Evolutionary conservation across 345 rosid species (phyloP), one percentile per base, ranked within the genome.

Genomic region (Raphanus raphanistrum): DNA sequence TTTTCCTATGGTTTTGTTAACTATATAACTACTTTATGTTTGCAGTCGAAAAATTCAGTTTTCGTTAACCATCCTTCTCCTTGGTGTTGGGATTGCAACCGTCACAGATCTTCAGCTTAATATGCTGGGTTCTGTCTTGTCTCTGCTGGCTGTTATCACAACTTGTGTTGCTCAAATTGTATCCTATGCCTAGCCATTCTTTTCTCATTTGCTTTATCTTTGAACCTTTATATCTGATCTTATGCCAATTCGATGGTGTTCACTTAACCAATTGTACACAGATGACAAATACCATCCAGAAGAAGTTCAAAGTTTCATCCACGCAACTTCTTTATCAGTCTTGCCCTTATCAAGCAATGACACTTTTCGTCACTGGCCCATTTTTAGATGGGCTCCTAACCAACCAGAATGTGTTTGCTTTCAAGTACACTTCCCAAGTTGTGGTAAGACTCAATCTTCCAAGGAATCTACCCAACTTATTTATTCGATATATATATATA

Each of bases 231-330:
- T 55, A 55, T 63, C 21, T 4, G 26, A 12, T 69, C 57, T 54
- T 58, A 68, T 57, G 72, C 73, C 63, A 64, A 70, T 80, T 12
- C 43, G 25, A 57, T 65, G 15, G 5, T 80, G 68, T 72, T 59
- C 76, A 68, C 99, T 91, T 92, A 82, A 95, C 89, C 77, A 79
- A 77, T 21, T 66, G 58, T 35, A 57, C 43, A 79, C 83, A 96
- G 99, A 96, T 96, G 99, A 96, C 99, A 77, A 96, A 96, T 81
- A 96, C 99, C 41, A 96, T 96, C 84, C 99, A 96, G 87, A 96
- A 96, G 92, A 96, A 93, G 84, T 96, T 91, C 86, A 96, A 93
- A 83, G 98, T 96, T 61, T 96, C 99, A 70, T 96, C 99, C 52
- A 96, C 99, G 67, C 99, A 96, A 66, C 98, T 96, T 77, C 88